phyloP scores from a whole-genome alignment of 805 yeast genomes.

The Kazachstania taianensis region DNA sequence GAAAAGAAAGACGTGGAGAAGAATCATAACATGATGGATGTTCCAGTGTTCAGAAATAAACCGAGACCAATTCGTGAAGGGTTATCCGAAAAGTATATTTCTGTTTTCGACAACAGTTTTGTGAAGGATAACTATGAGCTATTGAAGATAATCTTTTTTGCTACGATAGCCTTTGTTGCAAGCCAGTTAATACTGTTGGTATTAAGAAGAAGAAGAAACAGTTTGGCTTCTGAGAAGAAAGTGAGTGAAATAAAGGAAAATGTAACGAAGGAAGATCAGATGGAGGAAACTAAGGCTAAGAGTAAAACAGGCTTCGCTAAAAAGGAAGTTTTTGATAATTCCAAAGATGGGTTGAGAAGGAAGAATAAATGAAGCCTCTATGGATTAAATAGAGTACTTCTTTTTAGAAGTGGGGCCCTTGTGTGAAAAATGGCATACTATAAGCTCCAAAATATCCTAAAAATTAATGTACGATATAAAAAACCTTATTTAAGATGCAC shows the following conservation, averaged over 20 bases:
- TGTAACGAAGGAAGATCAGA: neutral
- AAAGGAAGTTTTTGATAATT: no score
- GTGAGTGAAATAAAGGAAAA: neutral
- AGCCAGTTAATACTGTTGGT: no score
- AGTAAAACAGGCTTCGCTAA: no score
- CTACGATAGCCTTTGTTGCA: no score
- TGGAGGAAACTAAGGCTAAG: neutral
- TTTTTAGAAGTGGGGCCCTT: no score
- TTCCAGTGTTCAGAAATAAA: slow-evolving; percentile 23
- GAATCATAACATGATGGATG: slow-evolving; percentile 32
- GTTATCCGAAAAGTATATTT: slow-evolving; percentile 8
- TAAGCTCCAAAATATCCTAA: no score
- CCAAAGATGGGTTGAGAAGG: no score
- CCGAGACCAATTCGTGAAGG: slow-evolving; percentile 24
- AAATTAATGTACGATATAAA: no score
- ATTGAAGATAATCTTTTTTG: slow-evolving; percentile 14
- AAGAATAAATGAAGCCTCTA: no score
- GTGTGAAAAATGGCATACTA: no score
- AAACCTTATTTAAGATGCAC: no score
- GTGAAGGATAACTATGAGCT: slow-evolving; percentile 14
- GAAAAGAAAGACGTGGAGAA: slow-evolving; percentile 47
- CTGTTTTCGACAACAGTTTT: slow-evolving; percentile 19
- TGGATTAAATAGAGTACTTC: no score
- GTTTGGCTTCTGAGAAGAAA: neutral
- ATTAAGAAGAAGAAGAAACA: neutral